Base-by-base conservation (phyloP, 2,329 filamentous ascomycete species). In the Arachnomyces sp. region DNA sequence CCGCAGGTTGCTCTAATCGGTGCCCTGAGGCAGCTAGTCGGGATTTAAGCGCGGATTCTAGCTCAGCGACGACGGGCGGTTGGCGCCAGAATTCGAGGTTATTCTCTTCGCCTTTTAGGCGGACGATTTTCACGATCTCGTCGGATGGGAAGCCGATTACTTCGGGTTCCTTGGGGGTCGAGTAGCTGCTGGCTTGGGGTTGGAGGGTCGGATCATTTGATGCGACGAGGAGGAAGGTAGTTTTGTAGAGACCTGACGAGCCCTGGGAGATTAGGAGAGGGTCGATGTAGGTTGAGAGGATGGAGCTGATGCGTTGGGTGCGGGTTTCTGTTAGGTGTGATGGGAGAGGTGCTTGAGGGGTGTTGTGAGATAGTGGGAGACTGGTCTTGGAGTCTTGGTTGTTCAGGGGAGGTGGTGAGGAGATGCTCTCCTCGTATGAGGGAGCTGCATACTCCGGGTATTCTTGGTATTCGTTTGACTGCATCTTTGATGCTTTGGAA, bases 191-290 rank as follows among this genome's bases (percentile, higher is more conserved):
- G n/a, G 38, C 34, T 15, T 34, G 36, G 34, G 42, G 44, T 41
- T 55, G 51, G 4, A 59, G 44, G 6, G 55, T 56, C 12, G 55
- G 52, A 7, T 64, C 57, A 43, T 67, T 63, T 3, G 66, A 67
- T 7, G 67, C 67, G 1, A 72, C 51, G 11, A 72, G 54, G 25
- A 68, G 57, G 42, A 70, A 61, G 9, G 59, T 65, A 11, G 64
- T 66, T 43, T 62, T 62, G 12, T 64, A 61, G 30, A 70, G 60
- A 18, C 66, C 67, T 25, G 61, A 60, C 8, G 57, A 49, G 30
- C 61, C 61, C 45, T 64, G 63, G 9, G 57, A 44, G 39, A 59
- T 49, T 35, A 72, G 51, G 13, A 65, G 49, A 1, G 68, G 67
- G 20, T 65, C 58, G 42, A 71, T 60, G 44, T 64, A 54, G 2